These are phyloP conservation scores for Coemansia sp. DNA, from an alignment of 192 early-diverging fungal genomes.

Conservation along the genomic window DNA sequence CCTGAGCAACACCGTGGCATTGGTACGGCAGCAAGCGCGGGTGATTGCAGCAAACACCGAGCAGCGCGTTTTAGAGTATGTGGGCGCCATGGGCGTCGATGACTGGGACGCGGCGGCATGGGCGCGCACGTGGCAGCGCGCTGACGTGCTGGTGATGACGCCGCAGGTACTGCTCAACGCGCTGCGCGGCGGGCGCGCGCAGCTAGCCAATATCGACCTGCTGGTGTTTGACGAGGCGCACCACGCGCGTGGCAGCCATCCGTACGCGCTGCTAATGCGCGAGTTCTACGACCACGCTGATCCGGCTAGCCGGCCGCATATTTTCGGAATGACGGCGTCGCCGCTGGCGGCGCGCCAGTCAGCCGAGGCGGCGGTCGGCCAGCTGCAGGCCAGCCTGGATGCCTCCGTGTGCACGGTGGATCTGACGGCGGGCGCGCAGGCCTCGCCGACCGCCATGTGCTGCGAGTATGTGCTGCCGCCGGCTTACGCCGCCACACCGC, in stretches of 20 bases:
- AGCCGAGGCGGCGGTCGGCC: constrained; percentile 35
- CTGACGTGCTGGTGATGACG: constrained; percentile 82
- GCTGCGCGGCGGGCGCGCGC: constrained; percentile 64
- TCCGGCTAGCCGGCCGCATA: constrained; percentile 57
- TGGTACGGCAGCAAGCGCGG: constrained; percentile 79
- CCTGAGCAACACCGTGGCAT: constrained; percentile 80
- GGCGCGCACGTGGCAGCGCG: constrained; percentile 53
- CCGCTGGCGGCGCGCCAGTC: constrained; percentile 54
- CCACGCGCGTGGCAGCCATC: constrained; percentile 73
- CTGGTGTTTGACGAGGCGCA: constrained; percentile 97
- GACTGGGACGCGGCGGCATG: constrained; percentile 60
- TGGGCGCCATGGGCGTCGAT: constrained; percentile 66
- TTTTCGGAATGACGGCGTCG: constrained; percentile 96
- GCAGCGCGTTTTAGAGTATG: constrained; percentile 58
- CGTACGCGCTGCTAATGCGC: constrained; percentile 76
- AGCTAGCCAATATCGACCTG: constrained; percentile 66
- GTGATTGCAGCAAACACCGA: constrained; percentile 71
- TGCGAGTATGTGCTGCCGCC: constrained; percentile 55
- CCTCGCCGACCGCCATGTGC: constrained; percentile 25
- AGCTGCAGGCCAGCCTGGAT: constrained; percentile 57
- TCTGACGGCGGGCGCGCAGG: constrained; percentile 12
- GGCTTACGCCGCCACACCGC: constrained; percentile 35
- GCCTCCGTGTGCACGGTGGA: constrained; percentile 58
- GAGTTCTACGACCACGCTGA: constrained; percentile 68
- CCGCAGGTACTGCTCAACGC: constrained; percentile 79